Percentiles rank a stretch among this genome's conserved stretches.
Conservation (phyloP, 176 grass and related monocot genomes). For the Carex cristatella region DNA sequence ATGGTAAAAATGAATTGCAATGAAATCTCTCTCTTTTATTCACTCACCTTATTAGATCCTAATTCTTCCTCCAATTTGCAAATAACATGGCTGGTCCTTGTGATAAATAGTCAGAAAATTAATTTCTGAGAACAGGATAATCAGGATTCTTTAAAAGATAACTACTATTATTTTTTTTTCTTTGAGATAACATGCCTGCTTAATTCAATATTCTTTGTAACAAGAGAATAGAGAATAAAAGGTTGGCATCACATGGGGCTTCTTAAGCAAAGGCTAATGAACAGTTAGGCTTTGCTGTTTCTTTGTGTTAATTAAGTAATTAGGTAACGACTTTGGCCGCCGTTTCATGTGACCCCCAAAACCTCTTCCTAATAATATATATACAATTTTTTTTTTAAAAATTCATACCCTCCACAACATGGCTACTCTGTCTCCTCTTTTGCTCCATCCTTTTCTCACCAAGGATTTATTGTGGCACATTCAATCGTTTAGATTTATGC, state of each 20-base stretch:
- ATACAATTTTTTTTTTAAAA: neutral
- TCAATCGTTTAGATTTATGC: neutral
- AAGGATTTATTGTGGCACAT: neutral
- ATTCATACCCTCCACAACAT: slow-evolving; percentile 15
- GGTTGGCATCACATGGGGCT: slow-evolving; percentile 28
- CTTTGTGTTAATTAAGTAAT: slow-evolving; percentile 28
- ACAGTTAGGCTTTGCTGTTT: slow-evolving; percentile 26
- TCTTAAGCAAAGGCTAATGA: slow-evolving; percentile 20
- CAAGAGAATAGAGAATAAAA: slow-evolving; percentile 20
- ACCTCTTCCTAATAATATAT: slow-evolving; percentile 14
- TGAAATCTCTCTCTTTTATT: no score
- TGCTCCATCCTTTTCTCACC: neutral
- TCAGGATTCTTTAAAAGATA: neutral
- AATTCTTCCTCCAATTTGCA: neutral
- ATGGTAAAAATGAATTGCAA: neutral
- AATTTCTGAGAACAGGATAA: neutral
- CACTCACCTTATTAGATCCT: neutral
- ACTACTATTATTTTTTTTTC: neutral
- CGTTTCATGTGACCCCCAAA: slow-evolving; percentile 21
- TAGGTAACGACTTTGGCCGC: slow-evolving; percentile 26
- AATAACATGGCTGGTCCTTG: neutral
- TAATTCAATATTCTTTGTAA: slow-evolving; percentile 4
- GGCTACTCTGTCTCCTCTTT: slow-evolving; percentile 29
- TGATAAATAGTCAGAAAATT: neutral
- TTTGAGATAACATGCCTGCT: neutral